phyloP scores from a whole-genome alignment of 495 filamentous ascomycete genomes.

The Penicillium steckii region DNA sequence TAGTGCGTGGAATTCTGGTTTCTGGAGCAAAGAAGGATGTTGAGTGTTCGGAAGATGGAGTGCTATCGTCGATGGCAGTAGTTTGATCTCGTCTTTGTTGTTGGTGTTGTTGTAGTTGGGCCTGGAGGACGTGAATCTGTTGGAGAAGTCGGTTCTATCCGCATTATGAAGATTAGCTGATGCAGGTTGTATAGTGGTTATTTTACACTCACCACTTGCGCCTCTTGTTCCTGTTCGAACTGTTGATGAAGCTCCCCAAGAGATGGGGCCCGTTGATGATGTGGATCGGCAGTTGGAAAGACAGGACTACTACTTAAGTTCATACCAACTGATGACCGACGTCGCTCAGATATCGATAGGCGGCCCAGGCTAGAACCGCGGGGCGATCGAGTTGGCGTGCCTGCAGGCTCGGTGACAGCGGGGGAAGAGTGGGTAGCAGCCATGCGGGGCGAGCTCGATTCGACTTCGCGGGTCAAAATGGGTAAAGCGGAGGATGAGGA shows the following conservation, averaged over 20 bases:
- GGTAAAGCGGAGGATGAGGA: constrained; percentile 45
- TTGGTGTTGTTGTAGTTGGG: constrained; percentile 70
- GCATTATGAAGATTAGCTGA: neutral
- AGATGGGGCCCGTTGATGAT: constrained; percentile 72
- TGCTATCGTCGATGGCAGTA: constrained; percentile 62
- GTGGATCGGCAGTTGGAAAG: constrained; percentile 55
- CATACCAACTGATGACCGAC: constrained; percentile 66
- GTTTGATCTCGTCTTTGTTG: constrained; percentile 35
- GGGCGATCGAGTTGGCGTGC: constrained; percentile 48
- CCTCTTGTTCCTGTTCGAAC: constrained; percentile 92
- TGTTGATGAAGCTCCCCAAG: constrained; percentile 95
- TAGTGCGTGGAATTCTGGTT: constrained; percentile 31
- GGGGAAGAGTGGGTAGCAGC: too few species aligned
- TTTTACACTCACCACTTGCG: constrained; percentile 68
- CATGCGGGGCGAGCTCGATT: constrained; percentile 28
- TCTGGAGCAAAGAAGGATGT: constrained; percentile 47
- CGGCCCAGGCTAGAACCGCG: constrained; percentile 56
- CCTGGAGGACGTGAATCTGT: constrained; percentile 85
- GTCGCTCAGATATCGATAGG: constrained; percentile 42
- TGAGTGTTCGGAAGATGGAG: constrained; percentile 63
- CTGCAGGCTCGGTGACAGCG: constrained; percentile 25
- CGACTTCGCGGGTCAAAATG: constrained; percentile 29
- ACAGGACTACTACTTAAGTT: constrained; percentile 69
- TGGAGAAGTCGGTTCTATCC: constrained; percentile 83
- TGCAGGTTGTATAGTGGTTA: neutral